These are phyloP conservation scores for Pelargonium cotyledonis DNA, from an alignment of 441 rosid species.

Conservation along the genomic window DNA sequence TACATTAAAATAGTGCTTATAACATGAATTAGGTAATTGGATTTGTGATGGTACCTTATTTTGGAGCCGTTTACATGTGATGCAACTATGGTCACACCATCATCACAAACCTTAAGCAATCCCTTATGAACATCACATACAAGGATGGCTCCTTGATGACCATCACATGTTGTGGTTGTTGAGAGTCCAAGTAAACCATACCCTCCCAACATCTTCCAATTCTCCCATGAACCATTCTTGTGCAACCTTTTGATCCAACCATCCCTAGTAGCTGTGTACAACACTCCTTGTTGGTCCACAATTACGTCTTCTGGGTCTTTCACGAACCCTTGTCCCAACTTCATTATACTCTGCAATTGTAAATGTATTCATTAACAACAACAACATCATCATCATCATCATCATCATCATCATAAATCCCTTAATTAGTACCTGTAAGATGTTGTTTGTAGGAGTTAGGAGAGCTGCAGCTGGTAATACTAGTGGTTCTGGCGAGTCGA, in stretches of 20 bases:
- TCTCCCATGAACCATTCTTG: slow-evolving; percentile 35
- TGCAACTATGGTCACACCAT: slow-evolving; percentile 29
- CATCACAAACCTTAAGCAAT: slow-evolving; percentile 40
- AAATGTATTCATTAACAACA: neutral
- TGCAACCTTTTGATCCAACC: slow-evolving; percentile 50
- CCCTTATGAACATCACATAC: slow-evolving; percentile 47
- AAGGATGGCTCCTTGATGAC: slow-evolving; percentile 29
- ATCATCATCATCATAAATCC: neutral
- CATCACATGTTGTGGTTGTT: slow-evolving; percentile 9
- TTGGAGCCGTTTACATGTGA: slow-evolving; percentile 34
- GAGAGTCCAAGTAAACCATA: slow-evolving; percentile 36
- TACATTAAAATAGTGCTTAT: neutral
- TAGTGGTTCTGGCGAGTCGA: slow-evolving; percentile 35
- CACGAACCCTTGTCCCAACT: slow-evolving; percentile 41
- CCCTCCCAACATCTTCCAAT: slow-evolving; percentile 34
- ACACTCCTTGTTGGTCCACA: slow-evolving; percentile 30
- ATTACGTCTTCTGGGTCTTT: slow-evolving; percentile 32
- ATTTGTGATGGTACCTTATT: slow-evolving; percentile 28
- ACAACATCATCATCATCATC: too few species aligned
- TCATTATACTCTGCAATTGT: slow-evolving; percentile 26
- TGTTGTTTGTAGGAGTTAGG: slow-evolving; percentile 25
- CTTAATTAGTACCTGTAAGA: slow-evolving; percentile 28
- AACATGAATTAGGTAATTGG: neutral
- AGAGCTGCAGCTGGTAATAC: slow-evolving; percentile 24
- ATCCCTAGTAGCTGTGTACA: slow-evolving; percentile 42